phyloP scores from a whole-genome alignment of 140 eudicot genomes.

The Stevia rebaudiana region DNA sequence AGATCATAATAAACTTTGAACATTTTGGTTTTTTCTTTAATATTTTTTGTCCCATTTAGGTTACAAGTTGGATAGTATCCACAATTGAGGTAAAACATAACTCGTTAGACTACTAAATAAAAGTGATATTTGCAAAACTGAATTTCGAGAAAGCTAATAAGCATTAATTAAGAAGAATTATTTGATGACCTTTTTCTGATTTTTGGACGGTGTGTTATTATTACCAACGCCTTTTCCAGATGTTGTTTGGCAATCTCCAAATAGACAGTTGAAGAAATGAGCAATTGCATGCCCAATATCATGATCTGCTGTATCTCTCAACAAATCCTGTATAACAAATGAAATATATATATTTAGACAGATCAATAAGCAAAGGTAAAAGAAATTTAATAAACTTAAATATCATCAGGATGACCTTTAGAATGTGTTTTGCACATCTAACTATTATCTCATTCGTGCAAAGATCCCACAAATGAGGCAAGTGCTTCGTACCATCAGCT shows the following conservation, averaged over 20 bases:
- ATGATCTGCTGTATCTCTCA: slow-evolving; percentile 88
- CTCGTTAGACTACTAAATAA: background rate
- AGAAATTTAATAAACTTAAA: background rate
- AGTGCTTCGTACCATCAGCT: slow-evolving; percentile 82
- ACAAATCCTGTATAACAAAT: slow-evolving; percentile 48
- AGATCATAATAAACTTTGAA: background rate
- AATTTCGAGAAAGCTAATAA: background rate
- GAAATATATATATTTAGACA: background rate
- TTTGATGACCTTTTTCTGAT: slow-evolving; percentile 64
- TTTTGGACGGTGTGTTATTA: slow-evolving; percentile 32
- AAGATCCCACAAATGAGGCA: slow-evolving; percentile 97
- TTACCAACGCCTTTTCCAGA: slow-evolving; percentile 43
- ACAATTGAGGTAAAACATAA: background rate
- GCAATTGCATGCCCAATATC: slow-evolving; percentile 76
- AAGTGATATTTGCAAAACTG: background rate
- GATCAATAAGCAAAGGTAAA: background rate
- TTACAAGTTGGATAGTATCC: background rate
- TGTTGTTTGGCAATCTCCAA: slow-evolving; percentile 60
- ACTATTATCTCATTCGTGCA: slow-evolving; percentile 76
- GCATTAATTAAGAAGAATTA: background rate
- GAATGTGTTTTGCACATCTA: slow-evolving; percentile 87
- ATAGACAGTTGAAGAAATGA: slow-evolving; percentile 75
- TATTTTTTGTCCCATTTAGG: background rate
- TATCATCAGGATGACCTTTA: slow-evolving; percentile 52
- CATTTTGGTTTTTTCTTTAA: background rate